A percentile compares a stretch with the other conserved stretches of the same genome.
phyloP scores from a whole-genome alignment of 768 basidiomycete species.

The Termitomyces sp. region DNA sequence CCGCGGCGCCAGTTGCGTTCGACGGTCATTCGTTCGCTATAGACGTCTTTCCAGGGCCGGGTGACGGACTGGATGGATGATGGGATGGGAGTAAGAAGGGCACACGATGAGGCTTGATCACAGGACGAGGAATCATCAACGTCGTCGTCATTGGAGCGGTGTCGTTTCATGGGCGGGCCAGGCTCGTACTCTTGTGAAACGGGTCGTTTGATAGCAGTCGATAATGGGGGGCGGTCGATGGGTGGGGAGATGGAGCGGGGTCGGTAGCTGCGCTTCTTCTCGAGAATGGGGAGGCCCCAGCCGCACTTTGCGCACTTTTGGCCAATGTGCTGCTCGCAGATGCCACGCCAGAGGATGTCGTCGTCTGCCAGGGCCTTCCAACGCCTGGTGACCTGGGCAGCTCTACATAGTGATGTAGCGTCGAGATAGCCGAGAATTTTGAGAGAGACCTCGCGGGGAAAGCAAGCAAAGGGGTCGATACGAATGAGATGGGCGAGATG shows the following conservation, averaged over 20 bases:
- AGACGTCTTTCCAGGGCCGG: constrained; percentile 97
- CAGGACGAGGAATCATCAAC: constrained; percentile 5
- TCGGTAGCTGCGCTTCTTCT: constrained; percentile 55
- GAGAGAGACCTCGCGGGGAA: constrained; percentile 87
- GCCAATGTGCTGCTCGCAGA: constrained; percentile 98
- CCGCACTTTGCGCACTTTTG: constrained; percentile 96
- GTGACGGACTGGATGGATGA: constrained; percentile 40
- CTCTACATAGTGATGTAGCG: constrained; percentile 87
- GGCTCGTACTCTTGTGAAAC: constrained; percentile 23
- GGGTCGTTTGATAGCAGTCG: constrained; percentile 29
- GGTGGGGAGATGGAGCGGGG: constrained; percentile 22
- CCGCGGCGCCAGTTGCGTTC: constrained; percentile 98
- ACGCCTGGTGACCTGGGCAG: constrained; percentile 79
- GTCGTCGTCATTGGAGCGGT: constrained; percentile 23
- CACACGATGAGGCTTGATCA: constrained; percentile 9
- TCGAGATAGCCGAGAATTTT: constrained; percentile 87
- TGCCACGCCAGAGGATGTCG: constrained; percentile 90
- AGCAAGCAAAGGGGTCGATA: constrained; percentile 87
- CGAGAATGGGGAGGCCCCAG: constrained; percentile 92
- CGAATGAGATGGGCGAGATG: constrained; percentile 89
- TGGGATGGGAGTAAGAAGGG: constrained; percentile 26
- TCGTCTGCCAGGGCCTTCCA: constrained; percentile 94
- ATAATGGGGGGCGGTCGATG: constrained; percentile 3
- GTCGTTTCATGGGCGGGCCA: constrained; percentile 46
- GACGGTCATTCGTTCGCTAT: constrained; percentile 92